Base-by-base conservation (phyloP, 495 filamentous ascomycete genomes). In the Neurospora sp. region DNA sequence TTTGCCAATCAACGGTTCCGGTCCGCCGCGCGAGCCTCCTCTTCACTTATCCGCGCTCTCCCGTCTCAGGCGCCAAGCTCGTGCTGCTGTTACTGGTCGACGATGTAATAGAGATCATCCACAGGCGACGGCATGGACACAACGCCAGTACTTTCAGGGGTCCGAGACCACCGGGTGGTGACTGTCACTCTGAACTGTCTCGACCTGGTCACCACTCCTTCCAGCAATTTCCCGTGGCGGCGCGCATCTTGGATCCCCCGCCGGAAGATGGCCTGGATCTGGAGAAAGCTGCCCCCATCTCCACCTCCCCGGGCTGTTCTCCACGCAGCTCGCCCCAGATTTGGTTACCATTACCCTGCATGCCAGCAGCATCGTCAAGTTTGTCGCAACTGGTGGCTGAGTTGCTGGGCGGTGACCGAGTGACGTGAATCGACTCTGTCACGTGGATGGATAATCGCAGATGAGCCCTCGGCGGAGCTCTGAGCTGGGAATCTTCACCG, bases 391-490 rank as follows among this genome's bases (percentile, higher is more conserved):
- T 16, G 12, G 53, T 61, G 22, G 53, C 12, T 31, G 53, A 31
- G 53, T 61, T 61, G 22, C 53, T 61, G 53, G 12, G 53, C 53
- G 12, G 22, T 35, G 53, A 69, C 37, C 71, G 70, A 40, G 70
- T 74, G 12, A 75, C 73, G 12, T 71, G 18, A 12, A 75, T 77
- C 18, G 70, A 70, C 72, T 69, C 74, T 11, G 74, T 75, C 16
- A 76, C 70, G 16, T 76, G 70, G 22, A 73, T 77, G n/a, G 75
- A 73, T 44, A 78, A 35, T 22, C 75, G 59, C 44, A 78, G 7
- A 68, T 79, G 77, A 6, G 75, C 77, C 68, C 46, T 73, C 7
- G 78, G 74, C 42, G 77, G 77, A 16, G 78, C 76, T 22, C 72
- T 68, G 14, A 80, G 40, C 2, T 70, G 40, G 40, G 41, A 66